phyloP scores from a whole-genome alignment of 441 rosid species.

The Croton laevigatus region DNA sequence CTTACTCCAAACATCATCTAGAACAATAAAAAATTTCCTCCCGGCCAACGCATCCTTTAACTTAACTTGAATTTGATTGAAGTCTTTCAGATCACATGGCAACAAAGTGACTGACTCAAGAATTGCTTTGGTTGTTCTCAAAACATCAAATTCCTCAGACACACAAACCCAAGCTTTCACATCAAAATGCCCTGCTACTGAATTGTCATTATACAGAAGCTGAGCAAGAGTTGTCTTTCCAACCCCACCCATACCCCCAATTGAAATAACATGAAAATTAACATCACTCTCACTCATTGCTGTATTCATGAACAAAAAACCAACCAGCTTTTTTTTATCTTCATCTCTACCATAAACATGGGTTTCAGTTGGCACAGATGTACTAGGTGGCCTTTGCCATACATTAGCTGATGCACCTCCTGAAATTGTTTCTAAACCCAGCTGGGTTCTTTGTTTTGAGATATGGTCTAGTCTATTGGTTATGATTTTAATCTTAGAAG shows the following conservation, averaged over 20 bases:
- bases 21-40: conserved; percentile 18
- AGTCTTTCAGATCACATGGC: background rate
- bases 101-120: conserved; percentile 2
- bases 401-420: no score
- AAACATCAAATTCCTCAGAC: conserved; percentile 25
- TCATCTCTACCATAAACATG: no score
- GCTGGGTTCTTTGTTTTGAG: no score
- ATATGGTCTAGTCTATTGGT: no score
- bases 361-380: no score
- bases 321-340: no score
- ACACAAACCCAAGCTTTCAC: conserved; percentile 25
- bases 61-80: conserved; percentile 18
- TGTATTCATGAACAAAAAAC: no score
- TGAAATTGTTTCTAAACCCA: no score
- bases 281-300: no score
- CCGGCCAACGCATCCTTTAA: conserved; percentile 6
- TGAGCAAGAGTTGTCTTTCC: conserved; percentile 28
- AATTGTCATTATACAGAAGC: conserved; percentile 16
- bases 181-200: conserved; percentile 11
- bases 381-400: no score
- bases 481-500: no score
- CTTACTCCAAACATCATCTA: conserved; percentile 23
- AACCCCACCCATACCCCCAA: conserved; percentile 21
- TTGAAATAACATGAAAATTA: no score
- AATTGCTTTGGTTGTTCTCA: conserved; percentile 13